Evolutionary conservation across 495 filamentous ascomycete species (phyloP), one percentile per base, ranked within the genome.

Genomic region (Trichodelitschia bisporula): DNA sequence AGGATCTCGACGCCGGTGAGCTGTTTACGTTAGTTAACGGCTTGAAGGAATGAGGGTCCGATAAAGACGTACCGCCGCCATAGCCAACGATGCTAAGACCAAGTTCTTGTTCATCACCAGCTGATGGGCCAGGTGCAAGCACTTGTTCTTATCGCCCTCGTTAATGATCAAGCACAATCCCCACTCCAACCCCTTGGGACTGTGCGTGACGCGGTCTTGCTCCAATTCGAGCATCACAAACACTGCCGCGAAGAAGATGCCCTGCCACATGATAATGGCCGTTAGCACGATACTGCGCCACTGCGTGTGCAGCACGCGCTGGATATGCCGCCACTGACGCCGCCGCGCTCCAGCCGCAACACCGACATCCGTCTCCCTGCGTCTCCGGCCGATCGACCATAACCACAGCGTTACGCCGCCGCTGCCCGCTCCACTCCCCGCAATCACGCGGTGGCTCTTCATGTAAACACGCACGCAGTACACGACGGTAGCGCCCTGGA

Each of bases 381-480:
- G 12, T 3, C 15, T 28, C 19, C 17, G 9, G 23, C 9, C n/a
- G 16, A 9, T 10, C 20, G 11, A 10, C 6, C 3, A 15, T 25
- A 24, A 19, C 11, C 26, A 14, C 16, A 11, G 15, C 25, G 11
- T 4, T 15, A 28, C 1, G 15, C 26, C 20, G 20, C n/a, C 15
- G 28, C n/a, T 23, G 31, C 32, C 2, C 17, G 8, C 33, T 6
- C 27, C 15, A n/a, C 28, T 6, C 34, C 28, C 17, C 4, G 28
- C 19, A 30, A 38, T 31, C 6, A 16, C 32, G 2, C 37, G 17
- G 11, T 35, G 30, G 5, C 26, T 38, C 11, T 40, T 38, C 11
- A 45, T 14, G 36, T 43, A 54, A 6, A 47, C 34, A 26, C 30
- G 44, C 19, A 52, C 18, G 33, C 48, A 50, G 36, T 43, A 54